Evolutionary conservation across 768 basidiomycete genomes (phyloP).

Genomic region (Lactifluus echinatus): DNA sequence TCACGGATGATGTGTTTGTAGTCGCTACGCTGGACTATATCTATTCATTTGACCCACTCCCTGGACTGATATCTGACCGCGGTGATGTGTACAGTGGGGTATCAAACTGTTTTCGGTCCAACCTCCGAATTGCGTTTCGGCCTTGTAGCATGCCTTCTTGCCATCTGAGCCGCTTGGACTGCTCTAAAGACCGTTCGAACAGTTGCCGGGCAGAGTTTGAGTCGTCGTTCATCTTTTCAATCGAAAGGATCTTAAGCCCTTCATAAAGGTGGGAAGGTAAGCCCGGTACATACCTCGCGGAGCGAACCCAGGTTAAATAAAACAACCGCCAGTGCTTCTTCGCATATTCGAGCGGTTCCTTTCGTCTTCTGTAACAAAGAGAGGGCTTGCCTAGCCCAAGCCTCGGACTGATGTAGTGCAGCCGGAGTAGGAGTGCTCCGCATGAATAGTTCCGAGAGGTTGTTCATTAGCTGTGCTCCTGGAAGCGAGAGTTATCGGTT

Average conservation of each 20-base stretch:
- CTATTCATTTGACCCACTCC: slow-evolving; percentile 12
- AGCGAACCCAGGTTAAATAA: slow-evolving; percentile 19
- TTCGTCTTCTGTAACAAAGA: slow-evolving; percentile 27
- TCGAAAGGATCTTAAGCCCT: background rate
- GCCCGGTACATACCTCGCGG: slow-evolving; percentile 15
- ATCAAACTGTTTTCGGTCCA: slow-evolving; percentile 6
- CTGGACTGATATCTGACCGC: background rate
- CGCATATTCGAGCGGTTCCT: slow-evolving; percentile 11
- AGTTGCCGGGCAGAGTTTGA: slow-evolving; percentile 6
- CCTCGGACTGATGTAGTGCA: slow-evolving; percentile 40
- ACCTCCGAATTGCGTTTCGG: slow-evolving; percentile 14
- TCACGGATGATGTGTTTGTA: background rate
- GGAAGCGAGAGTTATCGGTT: background rate
- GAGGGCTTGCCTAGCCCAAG: slow-evolving; percentile 50
- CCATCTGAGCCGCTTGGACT: slow-evolving; percentile 12
- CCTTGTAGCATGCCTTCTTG: slow-evolving; percentile 17
- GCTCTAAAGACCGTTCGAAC: slow-evolving; percentile 16
- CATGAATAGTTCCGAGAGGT: slow-evolving; percentile 37
- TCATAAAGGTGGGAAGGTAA: background rate
- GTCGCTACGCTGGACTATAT: slow-evolving; percentile 10
- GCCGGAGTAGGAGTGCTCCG: slow-evolving; percentile 31
- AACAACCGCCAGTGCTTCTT: slow-evolving; percentile 16
- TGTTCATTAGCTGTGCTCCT: slow-evolving; percentile 44
- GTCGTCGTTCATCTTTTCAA: slow-evolving; percentile 14
- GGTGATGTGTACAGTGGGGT: background rate